A percentile compares a stretch with the other conserved stretches of the same genome.
These are phyloP conservation scores for Tolypocladium album DNA, from an alignment of 2,329 filamentous ascomycete genomes.

Conservation along the genomic window DNA sequence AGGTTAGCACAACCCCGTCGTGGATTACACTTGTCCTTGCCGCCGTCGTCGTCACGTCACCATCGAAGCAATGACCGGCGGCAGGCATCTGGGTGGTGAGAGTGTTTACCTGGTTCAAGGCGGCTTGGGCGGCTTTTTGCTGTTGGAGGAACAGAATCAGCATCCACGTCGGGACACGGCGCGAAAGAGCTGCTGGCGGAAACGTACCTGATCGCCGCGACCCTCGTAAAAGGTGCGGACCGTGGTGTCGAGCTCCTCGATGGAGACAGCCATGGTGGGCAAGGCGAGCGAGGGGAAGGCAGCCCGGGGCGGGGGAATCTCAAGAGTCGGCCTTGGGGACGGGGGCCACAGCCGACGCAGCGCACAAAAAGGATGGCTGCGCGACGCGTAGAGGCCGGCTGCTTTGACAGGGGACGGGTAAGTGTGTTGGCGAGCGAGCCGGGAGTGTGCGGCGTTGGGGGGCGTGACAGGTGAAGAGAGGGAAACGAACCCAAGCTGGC, in stretches of 20 bases:
- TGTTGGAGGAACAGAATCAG: constrained; percentile 32
- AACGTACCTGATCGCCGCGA: constrained; percentile 77
- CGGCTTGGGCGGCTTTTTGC: constrained; percentile 94
- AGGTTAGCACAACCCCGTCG: constrained; percentile 6
- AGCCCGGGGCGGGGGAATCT: constrained; percentile 15
- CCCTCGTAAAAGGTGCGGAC: constrained; percentile 97
- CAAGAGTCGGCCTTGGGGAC: constrained; percentile 9
- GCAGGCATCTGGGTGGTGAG: neutral
- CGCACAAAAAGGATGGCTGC: constrained; percentile 11
- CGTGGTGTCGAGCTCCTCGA: constrained; percentile 91
- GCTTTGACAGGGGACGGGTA: constrained; percentile 1
- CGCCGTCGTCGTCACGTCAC: neutral
- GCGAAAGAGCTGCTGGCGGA: neutral
- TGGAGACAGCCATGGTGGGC: constrained; percentile 54
- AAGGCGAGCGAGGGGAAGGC: constrained; percentile 21
- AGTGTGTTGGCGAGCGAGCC: neutral
- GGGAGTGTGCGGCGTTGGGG: neutral
- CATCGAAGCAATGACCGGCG: neutral
- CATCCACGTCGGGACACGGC: constrained; percentile 20
- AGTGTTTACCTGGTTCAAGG: constrained; percentile 73
- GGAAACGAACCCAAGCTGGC: neutral
- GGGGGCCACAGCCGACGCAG: constrained; percentile 12
- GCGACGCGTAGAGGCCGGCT: constrained; percentile 10
- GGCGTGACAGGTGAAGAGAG: neutral
- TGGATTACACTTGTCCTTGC: neutral